These are phyloP conservation scores for Didymella glomerata DNA, from an alignment of 2,329 filamentous ascomycete species.

Conservation along the genomic window DNA sequence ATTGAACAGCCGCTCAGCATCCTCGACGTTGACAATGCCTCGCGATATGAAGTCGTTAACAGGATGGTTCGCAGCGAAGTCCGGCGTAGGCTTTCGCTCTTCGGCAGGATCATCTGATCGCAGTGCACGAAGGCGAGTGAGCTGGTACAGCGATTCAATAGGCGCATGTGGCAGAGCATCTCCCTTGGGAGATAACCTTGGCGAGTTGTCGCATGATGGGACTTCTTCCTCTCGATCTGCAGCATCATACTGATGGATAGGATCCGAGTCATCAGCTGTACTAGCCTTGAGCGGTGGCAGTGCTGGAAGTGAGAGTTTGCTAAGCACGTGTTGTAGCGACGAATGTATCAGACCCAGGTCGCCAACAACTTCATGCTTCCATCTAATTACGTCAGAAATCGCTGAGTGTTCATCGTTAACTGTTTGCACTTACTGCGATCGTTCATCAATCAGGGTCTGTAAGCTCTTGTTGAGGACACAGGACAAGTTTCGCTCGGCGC, in stretches of 20 bases:
- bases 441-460: slow-evolving; percentile 60
- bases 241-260: slow-evolving; percentile 42
- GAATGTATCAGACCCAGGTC: slow-evolving; percentile 46
- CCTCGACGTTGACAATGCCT: slow-evolving; percentile 56
- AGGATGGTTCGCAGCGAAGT: slow-evolving; percentile 20
- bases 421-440: slow-evolving; percentile 40
- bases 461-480: slow-evolving; percentile 63
- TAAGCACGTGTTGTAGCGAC: slow-evolving; percentile 54
- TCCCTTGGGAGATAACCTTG: slow-evolving; percentile 38
- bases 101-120: slow-evolving; percentile 53
- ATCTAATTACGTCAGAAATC: slow-evolving; percentile 24
- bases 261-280: slow-evolving; percentile 21
- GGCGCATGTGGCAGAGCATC: slow-evolving; percentile 46
- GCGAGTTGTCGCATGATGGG: slow-evolving; percentile 45
- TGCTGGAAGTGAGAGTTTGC: slow-evolving; percentile 50
- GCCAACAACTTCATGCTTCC: slow-evolving; percentile 35
- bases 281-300: slow-evolving; percentile 48
- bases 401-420: fast-evolving
- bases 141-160: slow-evolving; percentile 60
- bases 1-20: slow-evolving; percentile 54
- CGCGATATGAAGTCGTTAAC: slow-evolving; percentile 60
- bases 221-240: slow-evolving; percentile 49
- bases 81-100: slow-evolving; percentile 33
- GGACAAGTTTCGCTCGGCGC: slow-evolving; percentile 59
- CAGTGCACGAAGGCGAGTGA: slow-evolving; percentile 53